Conservation (phyloP, 257 asterid species). For the Pogostemon cablin region DNA sequence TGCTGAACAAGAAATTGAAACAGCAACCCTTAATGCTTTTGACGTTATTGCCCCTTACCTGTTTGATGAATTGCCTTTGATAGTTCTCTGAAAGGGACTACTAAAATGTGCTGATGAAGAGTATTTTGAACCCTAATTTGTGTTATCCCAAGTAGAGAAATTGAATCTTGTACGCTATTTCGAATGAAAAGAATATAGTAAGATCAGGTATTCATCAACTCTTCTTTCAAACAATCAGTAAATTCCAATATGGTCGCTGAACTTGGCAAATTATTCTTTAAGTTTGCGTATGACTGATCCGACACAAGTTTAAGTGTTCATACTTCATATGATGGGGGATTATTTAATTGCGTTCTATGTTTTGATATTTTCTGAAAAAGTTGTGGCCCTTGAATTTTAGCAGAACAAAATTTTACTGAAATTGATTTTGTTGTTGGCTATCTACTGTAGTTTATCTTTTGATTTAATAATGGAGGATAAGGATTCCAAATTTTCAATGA, state of each 20-base stretch:
- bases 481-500: not conserved
- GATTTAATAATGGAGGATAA: conserved; percentile 13
- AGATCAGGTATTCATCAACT: not conserved
- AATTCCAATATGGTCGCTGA: not conserved
- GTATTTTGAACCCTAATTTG: not conserved
- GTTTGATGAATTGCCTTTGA: no score
- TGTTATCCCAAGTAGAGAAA: not conserved
- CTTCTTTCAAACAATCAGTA: not conserved
- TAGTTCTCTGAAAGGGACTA: not conserved
- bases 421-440: not conserved
- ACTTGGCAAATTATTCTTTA: no score
- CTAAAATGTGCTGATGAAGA: not conserved
- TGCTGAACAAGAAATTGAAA: no score
- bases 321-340: no score
- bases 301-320: not conserved
- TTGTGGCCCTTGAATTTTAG: not conserved
- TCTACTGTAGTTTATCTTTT: not conserved
- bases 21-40: no score
- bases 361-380: not conserved
- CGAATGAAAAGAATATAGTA: not conserved
- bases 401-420: not conserved
- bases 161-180: not conserved
- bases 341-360: not conserved
- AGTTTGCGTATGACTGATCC: not conserved
- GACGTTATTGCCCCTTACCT: no score